Conservation (phyloP, 441 rosid species). For the Bruguiera hainesii region DNA sequence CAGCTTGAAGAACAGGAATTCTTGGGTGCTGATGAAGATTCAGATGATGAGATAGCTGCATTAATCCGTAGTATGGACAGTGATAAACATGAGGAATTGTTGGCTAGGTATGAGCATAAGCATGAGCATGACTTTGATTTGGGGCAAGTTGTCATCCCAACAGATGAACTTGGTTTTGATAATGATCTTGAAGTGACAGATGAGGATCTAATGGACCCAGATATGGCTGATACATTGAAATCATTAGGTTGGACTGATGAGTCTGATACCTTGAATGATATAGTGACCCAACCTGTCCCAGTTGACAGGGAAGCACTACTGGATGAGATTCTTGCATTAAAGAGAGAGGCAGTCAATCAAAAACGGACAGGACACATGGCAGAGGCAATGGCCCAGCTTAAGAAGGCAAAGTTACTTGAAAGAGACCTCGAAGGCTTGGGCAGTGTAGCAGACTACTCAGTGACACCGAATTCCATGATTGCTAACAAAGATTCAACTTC, state of each 20-base stretch:
- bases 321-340: slow-evolving; percentile 52
- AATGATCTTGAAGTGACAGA: slow-evolving; percentile 75
- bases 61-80: slow-evolving; percentile 57
- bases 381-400: slow-evolving; percentile 69
- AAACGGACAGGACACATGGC: slow-evolving; percentile 58
- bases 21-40: slow-evolving; percentile 67
- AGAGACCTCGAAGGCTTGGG: slow-evolving; percentile 45
- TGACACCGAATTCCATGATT: slow-evolving; percentile 2
- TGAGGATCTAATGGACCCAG: slow-evolving; percentile 82
- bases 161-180: slow-evolving; percentile 51
- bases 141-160: slow-evolving; percentile 41
- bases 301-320: slow-evolving; percentile 40
- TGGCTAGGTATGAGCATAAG: slow-evolving; percentile 37
- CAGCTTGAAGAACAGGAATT: slow-evolving; percentile 89
- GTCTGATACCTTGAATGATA: slow-evolving; percentile 30
- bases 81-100: slow-evolving; percentile 48
- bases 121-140: slow-evolving; percentile 38
- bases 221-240: slow-evolving; percentile 60
- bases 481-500: slow-evolving; percentile 17
- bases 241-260: slow-evolving; percentile 85
- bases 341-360: slow-evolving; percentile 60
- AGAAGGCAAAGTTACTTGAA: slow-evolving; percentile 76
- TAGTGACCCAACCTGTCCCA: slow-evolving; percentile 21
- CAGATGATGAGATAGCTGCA: slow-evolving; percentile 87
- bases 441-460: slow-evolving; percentile 14